Evolutionary conservation across 1,284 basidiomycete genomes (phyloP), one percentile per base, ranked within the genome.

Genomic region (Austroboletus niveus): DNA sequence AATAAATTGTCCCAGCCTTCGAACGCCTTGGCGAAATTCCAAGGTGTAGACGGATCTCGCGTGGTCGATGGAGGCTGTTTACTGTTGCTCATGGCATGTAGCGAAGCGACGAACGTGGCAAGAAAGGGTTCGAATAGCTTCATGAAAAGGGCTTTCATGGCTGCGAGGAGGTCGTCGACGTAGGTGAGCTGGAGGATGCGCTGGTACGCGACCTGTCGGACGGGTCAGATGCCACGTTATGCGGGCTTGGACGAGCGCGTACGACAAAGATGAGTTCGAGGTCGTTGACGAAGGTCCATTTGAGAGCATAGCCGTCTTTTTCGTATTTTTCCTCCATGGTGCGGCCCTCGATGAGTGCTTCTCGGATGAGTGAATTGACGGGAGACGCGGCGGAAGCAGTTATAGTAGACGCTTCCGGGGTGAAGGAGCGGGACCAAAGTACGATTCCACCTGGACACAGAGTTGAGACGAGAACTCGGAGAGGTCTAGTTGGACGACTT

Each of bases 121-220:
- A 96, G 73, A 72, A 93, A 88, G 0, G 92, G 88, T 60, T 87
- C 79, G 64, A 92, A 96, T 50, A 91, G 79, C 63, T 92, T 86
- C 57, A 96, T 75, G 66, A 97, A 97, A 30, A 95, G 77, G 1
- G 84, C 75, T 66, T 93, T 94, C 62, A 94, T 78, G 5, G 89
- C 82, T 24, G 76, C 74, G 15, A 97, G 79, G 7, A 99, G 84
- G 43, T 94, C 87, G 0, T 96, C 92, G 51, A 98, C 88, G 68
- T 99, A 99, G 9, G 92, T 87, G 24, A 99, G 79, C 58, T 97
- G 95, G 14, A 99, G 79, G 55, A 99, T 94, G 42, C 96, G 90
- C 65, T 98, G 96, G 73, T 98, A 98, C 46, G 95, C 93, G 48
- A 96, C 92, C 92, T 95, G 61, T n/a, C 36, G 8, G 5, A 30